Evolutionary conservation across 441 rosid species (phyloP), one percentile per base, ranked within the genome.

Genomic region (Adansonia grandidieri): DNA sequence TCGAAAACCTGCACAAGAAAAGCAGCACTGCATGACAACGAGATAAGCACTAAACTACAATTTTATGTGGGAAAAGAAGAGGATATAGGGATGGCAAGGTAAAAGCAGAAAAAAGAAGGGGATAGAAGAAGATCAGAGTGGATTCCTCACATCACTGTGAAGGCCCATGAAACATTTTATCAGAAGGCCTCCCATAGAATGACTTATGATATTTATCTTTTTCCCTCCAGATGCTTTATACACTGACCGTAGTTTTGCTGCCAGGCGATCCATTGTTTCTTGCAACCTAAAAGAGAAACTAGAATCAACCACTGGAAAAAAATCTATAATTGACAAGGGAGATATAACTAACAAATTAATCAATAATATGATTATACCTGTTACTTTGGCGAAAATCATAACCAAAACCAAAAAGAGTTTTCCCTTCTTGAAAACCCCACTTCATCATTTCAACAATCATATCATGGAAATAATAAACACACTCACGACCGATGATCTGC

Each of bases 351-450:
- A 6, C 15, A 8, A 48, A 22, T 0, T 22, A 48, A 22, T 20
- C 40, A 48, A 48, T 22, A 69, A 51, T 6, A 70, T 22, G 17
- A 22, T 22, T 22, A 4, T 82, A 96, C 99, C 98, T 92, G 80
- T 92, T 96, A 87, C 99, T 96, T 87, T 96, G 99, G 7, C 99
- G 92, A 65, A 93, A 96, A 88, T 96, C 99, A 86, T 92, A 93
- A 17, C 99, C 99, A 77, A 96, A 96, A 5, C 99, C 99, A 67
- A 96, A 96, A 73, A 96, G 91, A 1, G 97, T 93, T 83, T 90
- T 93, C 19, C 98, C 98, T 81, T 96, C 97, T 83, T 93, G 87
- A 68, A 96, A 96, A 51, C 99, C 99, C 99, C 98, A 93, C 53
- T 86, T 86, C 77, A 89, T 82, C 99, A 96, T 91, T 85, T 96